Base-by-base conservation (phyloP, 1,284 basidiomycete genomes). In the Irpex rosettiformis region DNA sequence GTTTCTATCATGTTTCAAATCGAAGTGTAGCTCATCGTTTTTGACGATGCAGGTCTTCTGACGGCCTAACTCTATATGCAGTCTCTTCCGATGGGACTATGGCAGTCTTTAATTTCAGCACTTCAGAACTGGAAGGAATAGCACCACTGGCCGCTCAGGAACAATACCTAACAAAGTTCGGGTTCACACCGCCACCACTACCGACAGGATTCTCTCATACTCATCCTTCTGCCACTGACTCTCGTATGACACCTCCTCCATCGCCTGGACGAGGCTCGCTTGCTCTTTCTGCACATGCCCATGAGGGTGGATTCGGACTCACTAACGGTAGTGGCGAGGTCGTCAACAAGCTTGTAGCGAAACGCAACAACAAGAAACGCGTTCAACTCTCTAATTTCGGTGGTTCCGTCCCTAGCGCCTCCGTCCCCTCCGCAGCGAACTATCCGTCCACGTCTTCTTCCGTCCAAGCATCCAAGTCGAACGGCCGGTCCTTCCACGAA, bases 71-170 rank as follows among this genome's bases (percentile, higher is more conserved):
- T 2, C 81, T 99, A 0, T 99, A 97, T 67, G 94, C 94, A 0
- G 96, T 93, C 60, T 98, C 96, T 0, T 96, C 94, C 0, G 97
- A 99, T 68, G 96, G 97, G 0, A 94, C 94, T 0, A 86, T 98
- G 55, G 93, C 88, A 2, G 93, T 89, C 2, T 91, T 98, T 72
- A 79, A 83, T 61, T 97, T 98, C 68, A 87, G 90, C 42, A 68
- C 81, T 0, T 79, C 83, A 24, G 94, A 97, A 72, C 79, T 98
- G 10, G 91, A 93, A 60, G 89, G 93, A 18, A 86, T 96, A 21
- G 88, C 91, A 0, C 85, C 90, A 1, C 80, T 84, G 61, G 82
- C 83, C 3, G 85, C 86, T 10, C 91, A 94, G 66, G 83, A 86
- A 61, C 78, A 85, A 62, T 92, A 94, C 64, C 79, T 96, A 5